Evolutionary conservation across 805 yeast species (phyloP).

Genomic region (Myxozyma vanderwaltii): DNA sequence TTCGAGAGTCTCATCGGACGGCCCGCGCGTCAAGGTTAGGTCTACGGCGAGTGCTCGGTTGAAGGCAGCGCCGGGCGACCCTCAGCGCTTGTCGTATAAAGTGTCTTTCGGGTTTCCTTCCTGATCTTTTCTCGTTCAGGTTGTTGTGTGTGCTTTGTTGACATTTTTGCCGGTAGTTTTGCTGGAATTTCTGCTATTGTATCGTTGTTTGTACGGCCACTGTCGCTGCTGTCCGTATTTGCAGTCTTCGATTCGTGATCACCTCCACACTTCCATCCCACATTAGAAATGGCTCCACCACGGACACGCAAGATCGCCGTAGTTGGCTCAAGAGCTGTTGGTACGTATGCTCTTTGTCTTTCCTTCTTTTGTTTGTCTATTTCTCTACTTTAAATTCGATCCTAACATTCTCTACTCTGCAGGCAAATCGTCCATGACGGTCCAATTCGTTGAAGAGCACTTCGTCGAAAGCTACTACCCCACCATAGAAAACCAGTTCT

Average conservation of each 20-base stretch:
- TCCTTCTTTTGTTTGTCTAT: not conserved
- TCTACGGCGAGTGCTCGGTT: not conserved
- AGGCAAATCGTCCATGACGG: conserved; percentile 78
- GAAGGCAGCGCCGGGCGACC: not conserved
- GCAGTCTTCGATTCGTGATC: not conserved
- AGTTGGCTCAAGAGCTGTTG: conserved; percentile 86
- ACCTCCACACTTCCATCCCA: not conserved
- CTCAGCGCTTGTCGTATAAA: not conserved
- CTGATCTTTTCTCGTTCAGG: not conserved
- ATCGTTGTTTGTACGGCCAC: too few relatives aligned
- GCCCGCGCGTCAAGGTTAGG: not conserved
- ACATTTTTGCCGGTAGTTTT: too few relatives aligned
- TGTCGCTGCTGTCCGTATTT: too few relatives aligned
- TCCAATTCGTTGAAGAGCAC: conserved; percentile 82
- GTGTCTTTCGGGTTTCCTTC: not conserved
- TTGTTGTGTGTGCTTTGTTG: not conserved
- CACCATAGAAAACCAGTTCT: conserved; percentile 83
- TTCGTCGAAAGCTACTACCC: conserved; percentile 90
- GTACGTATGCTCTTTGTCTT: conserved; percentile 43
- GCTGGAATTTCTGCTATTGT: too few relatives aligned
- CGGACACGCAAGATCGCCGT: conserved; percentile 77
- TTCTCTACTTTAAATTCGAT: too few relatives aligned
- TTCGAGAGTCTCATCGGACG: not conserved
- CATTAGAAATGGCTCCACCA: conserved; percentile 34
- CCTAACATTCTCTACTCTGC: conserved; percentile 38